Conservation (phyloP, 352 stramenopile species). For the Phytophthora capsici region DNA sequence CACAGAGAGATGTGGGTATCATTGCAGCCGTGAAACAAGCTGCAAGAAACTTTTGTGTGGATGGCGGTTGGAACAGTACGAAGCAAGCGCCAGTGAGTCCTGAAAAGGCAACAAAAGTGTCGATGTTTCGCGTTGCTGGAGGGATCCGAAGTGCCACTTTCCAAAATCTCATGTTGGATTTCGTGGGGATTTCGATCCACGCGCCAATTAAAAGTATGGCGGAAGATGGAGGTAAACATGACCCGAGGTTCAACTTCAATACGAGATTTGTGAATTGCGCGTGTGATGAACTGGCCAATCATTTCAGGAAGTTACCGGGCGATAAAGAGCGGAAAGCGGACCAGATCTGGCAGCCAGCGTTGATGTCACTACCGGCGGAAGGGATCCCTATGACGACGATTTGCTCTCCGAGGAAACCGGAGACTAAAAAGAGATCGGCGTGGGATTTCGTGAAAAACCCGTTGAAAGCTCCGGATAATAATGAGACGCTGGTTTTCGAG, state of each 20-base stretch:
- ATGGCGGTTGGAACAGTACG: conserved; percentile 18
- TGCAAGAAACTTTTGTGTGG: conserved; percentile 27
- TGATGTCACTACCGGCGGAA: conserved; percentile 12
- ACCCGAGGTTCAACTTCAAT: conserved; percentile 44
- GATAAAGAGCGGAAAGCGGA: conserved; percentile 38
- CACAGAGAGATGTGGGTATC: conserved; percentile 46
- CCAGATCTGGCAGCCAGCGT: conserved; percentile 30
- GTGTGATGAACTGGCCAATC: conserved; percentile 34
- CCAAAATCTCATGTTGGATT: conserved; percentile 58
- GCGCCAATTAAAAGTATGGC: conserved; percentile 40
- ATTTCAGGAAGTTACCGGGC: conserved; percentile 30
- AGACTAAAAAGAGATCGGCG: conserved; percentile 14
- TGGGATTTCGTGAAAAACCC: conserved; percentile 50
- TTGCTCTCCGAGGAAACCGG: conserved; percentile 7
- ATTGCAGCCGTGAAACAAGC: conserved; percentile 31
- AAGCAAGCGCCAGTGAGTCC: conserved; percentile 16
- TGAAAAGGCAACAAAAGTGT: conserved; percentile 39
- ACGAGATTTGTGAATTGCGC: conserved; percentile 33
- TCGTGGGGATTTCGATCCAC: conserved; percentile 36
- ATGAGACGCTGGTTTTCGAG: conserved; percentile 40
- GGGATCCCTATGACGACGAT: conserved; percentile 26
- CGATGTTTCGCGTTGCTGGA: conserved; percentile 36
- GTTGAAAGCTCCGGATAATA: conserved; percentile 24
- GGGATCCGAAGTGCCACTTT: conserved; percentile 44
- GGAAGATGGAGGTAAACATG: conserved; percentile 36